Evolutionary conservation across 2,329 filamentous ascomycete species (phyloP), one percentile per base, ranked within the genome.

Genomic region (Trichophyton rubrum): DNA sequence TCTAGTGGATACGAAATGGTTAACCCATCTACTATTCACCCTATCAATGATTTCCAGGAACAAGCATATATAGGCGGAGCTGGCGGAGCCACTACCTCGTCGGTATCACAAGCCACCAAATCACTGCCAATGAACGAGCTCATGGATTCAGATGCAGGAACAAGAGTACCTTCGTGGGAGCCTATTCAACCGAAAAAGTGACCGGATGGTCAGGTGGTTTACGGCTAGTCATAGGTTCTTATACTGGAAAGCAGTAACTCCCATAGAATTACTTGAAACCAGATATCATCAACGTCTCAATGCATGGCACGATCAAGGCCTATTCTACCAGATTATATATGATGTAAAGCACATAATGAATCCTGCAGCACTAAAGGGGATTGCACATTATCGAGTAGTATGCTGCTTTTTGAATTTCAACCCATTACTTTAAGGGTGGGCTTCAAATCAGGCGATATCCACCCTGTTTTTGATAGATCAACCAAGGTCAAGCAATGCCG

Each of bases 131-230:
- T 30, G 13, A n/a, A 33, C 30, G 59, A 55, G 41, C 59, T 63
- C 8, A 56, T 63, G 22, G 61, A 63, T 15, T 53, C 33, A 17
- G 59, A 57, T 5, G 35, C 40, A 24, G 61, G 56, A n/a, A 47
- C 56, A 33, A 27, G 30, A 7, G 17, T 61, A 35, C 22, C 56
- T 5, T 17, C 45, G 22, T 60, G 56, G 56, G 40, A 56, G 35
- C 61, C 61, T 0, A 59, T 60, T 27, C 9, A 40, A 13, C 61
- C 61, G 20, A 8, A 27, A 35, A 60, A 43, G 56, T 60, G 38
- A 60, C 35, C 6, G 30, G 2, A 6, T 38, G 3, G 33, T 38
- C 3, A n/a, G 17, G 33, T 27, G n/a, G 17, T 35, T 7, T 20
- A n/a, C 17, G 4, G n/a, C 30, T n/a, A 35, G 30, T 11, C 13